phyloP scores from a whole-genome alignment of 2,329 filamentous ascomycete genomes.

The Aureobasidium namibiae region DNA sequence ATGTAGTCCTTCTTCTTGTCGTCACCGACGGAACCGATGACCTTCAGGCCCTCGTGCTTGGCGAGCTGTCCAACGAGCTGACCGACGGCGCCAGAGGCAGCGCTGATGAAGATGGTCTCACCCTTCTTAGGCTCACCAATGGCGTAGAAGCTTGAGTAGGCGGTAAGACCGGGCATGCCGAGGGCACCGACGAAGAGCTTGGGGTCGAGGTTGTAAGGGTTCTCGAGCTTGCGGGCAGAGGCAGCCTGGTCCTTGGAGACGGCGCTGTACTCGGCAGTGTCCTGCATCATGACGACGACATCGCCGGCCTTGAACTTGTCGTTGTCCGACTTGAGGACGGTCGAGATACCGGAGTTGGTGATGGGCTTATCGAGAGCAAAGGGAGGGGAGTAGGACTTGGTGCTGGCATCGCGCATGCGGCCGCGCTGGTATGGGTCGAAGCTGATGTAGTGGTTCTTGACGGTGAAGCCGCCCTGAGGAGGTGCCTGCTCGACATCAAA shows the following conservation, averaged over 20 bases:
- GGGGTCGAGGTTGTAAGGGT: conserved; percentile 59
- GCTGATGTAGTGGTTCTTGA: conserved; percentile 65
- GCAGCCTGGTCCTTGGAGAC: conserved; percentile 42
- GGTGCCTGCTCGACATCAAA: conserved; percentile 59
- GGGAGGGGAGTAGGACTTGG: conserved; percentile 60
- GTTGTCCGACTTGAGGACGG: conserved; percentile 62
- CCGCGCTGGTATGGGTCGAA: conserved; percentile 82
- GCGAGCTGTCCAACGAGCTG: conserved; percentile 77
- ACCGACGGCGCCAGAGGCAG: conserved; percentile 73
- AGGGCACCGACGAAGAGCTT: conserved; percentile 66
- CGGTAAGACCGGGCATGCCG: conserved; percentile 71
- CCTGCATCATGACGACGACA: conserved; percentile 42
- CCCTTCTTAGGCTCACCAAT: conserved; percentile 68
- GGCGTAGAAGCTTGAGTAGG: conserved; percentile 65
- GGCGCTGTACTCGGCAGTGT: conserved; percentile 53
- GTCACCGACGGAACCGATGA: conserved; percentile 72
- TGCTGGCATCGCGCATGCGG: conserved; percentile 58
- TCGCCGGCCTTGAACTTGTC: conserved; percentile 59
- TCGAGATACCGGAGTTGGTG: conserved; percentile 54
- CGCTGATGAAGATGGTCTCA: conserved; percentile 74
- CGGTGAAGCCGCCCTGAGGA: conserved; percentile 56
- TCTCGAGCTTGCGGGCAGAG: conserved; percentile 51
- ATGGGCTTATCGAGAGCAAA: conserved; percentile 58
- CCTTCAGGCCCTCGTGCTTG: conserved; percentile 69
- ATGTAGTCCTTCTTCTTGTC: conserved; percentile 75